These are phyloP conservation scores for Gracilaria vermiculophylla DNA, from an alignment of 23 red algal genomes.

Conservation along the genomic window DNA sequence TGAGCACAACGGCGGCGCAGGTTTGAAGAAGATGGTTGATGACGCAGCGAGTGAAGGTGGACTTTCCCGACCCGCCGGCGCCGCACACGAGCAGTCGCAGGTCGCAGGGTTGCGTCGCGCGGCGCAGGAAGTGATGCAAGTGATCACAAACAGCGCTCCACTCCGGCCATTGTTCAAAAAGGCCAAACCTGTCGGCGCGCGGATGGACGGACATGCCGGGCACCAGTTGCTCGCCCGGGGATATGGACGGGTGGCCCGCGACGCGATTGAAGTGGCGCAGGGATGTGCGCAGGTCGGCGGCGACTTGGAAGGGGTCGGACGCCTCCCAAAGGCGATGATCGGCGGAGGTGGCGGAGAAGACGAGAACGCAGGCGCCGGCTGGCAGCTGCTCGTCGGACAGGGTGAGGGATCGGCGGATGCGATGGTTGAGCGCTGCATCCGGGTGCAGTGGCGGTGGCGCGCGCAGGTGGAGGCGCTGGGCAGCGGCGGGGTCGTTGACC, in stretches of 20 bases:
- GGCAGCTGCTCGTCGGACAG: not conserved
- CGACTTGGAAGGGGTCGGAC: not conserved
- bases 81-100: conserved; percentile 10
- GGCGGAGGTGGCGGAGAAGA: not conserved
- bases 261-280: not conserved
- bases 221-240: not conserved
- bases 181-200: not conserved
- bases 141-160: not conserved
- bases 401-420: not conserved
- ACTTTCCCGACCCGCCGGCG: conserved; percentile 25
- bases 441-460: not conserved
- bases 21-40: conserved; percentile 2
- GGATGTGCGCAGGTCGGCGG: not conserved
- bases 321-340: not conserved
- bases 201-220: not conserved
- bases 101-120: not conserved
- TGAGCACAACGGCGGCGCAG: not conserved
- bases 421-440: not conserved
- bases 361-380: not conserved
- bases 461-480: no score
- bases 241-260: not conserved
- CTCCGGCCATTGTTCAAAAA: conserved; percentile 2
- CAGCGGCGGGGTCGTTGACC: no score
- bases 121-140: not conserved
- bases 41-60: conserved; percentile 19